These are phyloP conservation scores for Ocimum tenuiflorum DNA, from an alignment of 257 asterid species.

Conservation along the genomic window DNA sequence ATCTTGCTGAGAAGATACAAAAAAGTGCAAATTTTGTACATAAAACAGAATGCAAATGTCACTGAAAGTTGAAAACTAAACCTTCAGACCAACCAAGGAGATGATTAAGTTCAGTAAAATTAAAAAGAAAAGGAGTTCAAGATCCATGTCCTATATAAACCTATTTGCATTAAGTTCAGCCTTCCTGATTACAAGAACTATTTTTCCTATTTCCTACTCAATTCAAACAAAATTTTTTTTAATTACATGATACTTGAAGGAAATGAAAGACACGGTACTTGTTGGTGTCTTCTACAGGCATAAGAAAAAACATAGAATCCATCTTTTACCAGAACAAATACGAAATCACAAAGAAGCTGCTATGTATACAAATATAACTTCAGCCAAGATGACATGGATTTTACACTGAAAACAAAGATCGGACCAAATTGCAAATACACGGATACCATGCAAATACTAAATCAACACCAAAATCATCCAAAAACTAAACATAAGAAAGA, in stretches of 20 bases:
- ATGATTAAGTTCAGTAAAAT: not conserved
- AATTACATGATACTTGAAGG: not conserved
- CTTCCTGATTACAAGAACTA: not conserved
- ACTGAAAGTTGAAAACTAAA: not conserved
- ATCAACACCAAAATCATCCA: not conserved
- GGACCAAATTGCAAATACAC: conserved; percentile 2
- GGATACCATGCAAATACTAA: not conserved
- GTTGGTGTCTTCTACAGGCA: not conserved
- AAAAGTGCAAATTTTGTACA: not conserved
- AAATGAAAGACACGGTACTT: not conserved
- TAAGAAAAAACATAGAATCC: not conserved
- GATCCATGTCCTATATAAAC: not conserved
- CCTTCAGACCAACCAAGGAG: not conserved
- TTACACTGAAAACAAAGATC: not conserved
- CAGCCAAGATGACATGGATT: not conserved
- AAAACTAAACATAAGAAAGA: not conserved
- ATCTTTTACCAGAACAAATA: not conserved
- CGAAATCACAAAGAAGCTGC: not conserved
- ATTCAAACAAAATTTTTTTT: not conserved
- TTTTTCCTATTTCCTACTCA: not conserved
- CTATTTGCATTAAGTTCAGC: not conserved
- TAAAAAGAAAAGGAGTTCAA: not conserved
- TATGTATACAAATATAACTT: not conserved
- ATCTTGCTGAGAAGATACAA: not conserved
- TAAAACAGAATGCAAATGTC: not conserved